Evolutionary conservation across 352 stramenopile species (phyloP), one percentile per base, ranked within the genome.

Genomic region (Phytophthora pisi): DNA sequence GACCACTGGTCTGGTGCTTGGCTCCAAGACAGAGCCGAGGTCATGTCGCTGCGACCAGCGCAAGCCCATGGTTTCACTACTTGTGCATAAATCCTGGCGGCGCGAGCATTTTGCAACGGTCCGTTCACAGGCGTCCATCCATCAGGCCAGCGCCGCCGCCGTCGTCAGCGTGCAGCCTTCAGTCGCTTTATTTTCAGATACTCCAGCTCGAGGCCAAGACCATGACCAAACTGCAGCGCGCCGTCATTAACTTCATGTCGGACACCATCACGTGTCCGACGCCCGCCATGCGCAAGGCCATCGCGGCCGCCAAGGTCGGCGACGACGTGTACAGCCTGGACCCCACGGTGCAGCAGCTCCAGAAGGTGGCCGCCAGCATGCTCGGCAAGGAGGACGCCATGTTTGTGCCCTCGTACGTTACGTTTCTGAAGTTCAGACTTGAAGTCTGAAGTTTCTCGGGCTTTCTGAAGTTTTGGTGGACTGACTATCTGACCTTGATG

Each of bases 211-310:
- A 52, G 49, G 51, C 13, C 54, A 63, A 57, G 34, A 66, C 34
- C 50, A 70, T 66, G 61, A 62, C 50, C 24, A 68, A 70, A 62
- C 43, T 68, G 26, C 58, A 72, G 55, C 71, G 62, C 67, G 57
- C 47, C 24, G 68, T 77, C 34, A 77, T 98, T 42, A 98, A 99
- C 84, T 83, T 99, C 58, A 82, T 98, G 51, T 98, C 87, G 61
- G 97, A 99, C 81, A 99, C 97, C 38, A 91, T 99, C 20, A 99
- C 97, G 16, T 82, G 88, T 70, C 97, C 97, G 31, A 97, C 91
- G 28, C 54, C 70, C 24, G 80, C 79, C 61, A 99, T 99, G 97
- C 81, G 97, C 13, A 78, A 93, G 53, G 76, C 84, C 13, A 98
- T 98, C 72, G 78, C 90, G 0, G 62, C 74, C 15, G 92, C 95